Evolutionary conservation across 2,329 filamentous ascomycete species (phyloP), one percentile per base, ranked within the genome.

Genomic region (Teratosphaeriaceae sp.): DNA sequence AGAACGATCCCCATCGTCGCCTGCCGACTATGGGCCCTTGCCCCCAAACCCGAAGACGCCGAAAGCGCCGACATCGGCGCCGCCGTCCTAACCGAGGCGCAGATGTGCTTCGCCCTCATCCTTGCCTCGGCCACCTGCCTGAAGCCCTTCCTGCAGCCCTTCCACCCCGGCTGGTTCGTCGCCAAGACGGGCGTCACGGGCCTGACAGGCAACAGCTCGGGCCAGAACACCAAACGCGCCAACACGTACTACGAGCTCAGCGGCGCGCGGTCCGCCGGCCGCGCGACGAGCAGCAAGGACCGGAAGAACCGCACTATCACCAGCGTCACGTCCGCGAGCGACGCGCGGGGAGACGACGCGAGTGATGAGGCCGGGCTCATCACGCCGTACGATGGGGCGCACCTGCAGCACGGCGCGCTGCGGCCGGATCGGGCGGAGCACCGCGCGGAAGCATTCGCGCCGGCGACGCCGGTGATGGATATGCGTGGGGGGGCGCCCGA

Each of bases 111-210:
- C 15, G n/a, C 23, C 19, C 24, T 44, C 21, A 16, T 44, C 20
- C 22, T 44, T 2, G 26, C 42, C 11, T 44, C 38, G n/a, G 38
- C 24, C 5, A 41, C 38, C 18, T 44, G 42, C 21, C 42, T 44
- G 27, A 41, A 40, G 13, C 42, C 42, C 1, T 15, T 44, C 16
- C 21, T 44, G 5, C 27, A 23, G 21, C 36, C 42, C 24, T 44
- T 44, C 22, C 37, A 44, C 33, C 38, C 38, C 38, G 38, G 38
- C 24, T 41, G 5, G 7, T 39, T 27, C 27, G 27, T 19, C 16
- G 27, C 27, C 38, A 41, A 5, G n/a, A 18, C 6, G 11, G 19
- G 11, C 34, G 9, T 5, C 19, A 7, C 15, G 9, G 34, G 6
- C 34, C 8, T 22, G 20, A 18, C 9, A 22, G 34, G 34, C 15